Percentiles rank a stretch among this genome's conserved stretches.
Conservation (phyloP, 2,329 filamentous ascomycete species). For the Pyricularia sp. region DNA sequence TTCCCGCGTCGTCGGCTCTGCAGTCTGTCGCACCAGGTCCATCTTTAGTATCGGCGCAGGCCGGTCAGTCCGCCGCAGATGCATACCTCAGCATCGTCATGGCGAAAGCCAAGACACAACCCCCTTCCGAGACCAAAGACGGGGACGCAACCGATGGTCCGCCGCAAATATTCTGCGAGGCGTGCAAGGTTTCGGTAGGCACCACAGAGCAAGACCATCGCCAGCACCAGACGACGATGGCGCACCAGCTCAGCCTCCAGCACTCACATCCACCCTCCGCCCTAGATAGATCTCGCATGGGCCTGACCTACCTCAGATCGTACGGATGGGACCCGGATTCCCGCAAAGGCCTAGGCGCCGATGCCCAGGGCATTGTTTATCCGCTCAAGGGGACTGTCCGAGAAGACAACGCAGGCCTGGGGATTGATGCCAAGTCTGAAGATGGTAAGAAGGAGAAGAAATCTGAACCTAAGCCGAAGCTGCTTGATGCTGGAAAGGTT, state of each 20-base stretch:
- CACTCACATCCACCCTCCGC: slow-evolving; percentile 63
- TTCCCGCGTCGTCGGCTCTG: slow-evolving; percentile 32
- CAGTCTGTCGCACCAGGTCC: neutral
- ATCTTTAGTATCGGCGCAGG: neutral
- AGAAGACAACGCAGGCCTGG: slow-evolving; percentile 52
- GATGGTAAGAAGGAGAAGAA: slow-evolving; percentile 26
- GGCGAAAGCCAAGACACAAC: slow-evolving; percentile 1
- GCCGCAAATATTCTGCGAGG: slow-evolving; percentile 30
- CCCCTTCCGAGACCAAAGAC: neutral
- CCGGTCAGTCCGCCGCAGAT: slow-evolving; percentile 32
- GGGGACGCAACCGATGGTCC: neutral
- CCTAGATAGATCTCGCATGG: slow-evolving; percentile 57
- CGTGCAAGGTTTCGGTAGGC: slow-evolving; percentile 45
- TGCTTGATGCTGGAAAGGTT: slow-evolving; percentile 57
- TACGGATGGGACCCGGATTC: slow-evolving; percentile 67
- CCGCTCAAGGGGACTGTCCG: slow-evolving; percentile 65
- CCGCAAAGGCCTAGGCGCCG: slow-evolving; percentile 56
- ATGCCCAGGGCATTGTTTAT: slow-evolving; percentile 58
- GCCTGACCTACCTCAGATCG: slow-evolving; percentile 49
- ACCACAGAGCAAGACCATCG: slow-evolving; percentile 8
- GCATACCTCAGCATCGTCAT: slow-evolving; percentile 53
- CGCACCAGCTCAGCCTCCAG: slow-evolving; percentile 56
- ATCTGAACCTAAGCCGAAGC: slow-evolving; percentile 19
- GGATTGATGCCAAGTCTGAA: slow-evolving; percentile 41
- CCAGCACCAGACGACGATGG: slow-evolving; percentile 47